Evolutionary conservation across 768 basidiomycete species (phyloP), one percentile per base, ranked within the genome.

Genomic region (Termitomyces sp.): DNA sequence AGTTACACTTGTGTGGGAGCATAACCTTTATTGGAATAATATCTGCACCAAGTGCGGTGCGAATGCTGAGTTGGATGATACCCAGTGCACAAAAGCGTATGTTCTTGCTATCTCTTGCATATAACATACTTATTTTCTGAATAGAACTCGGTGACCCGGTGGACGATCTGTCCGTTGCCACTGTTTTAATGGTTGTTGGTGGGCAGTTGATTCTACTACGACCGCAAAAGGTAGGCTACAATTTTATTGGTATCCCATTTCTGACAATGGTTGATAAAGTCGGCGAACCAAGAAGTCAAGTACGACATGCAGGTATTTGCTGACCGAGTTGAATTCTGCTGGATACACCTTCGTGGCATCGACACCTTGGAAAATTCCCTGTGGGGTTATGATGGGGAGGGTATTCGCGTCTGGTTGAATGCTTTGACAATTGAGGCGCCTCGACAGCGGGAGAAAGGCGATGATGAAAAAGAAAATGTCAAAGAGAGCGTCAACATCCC

Each of bases 251-350:
- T 17, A 24, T 32, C 15, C 40, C 47, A 24, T 19, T 42, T 30
- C 43, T 38, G 44, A 45, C 14, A 28, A 30, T 52, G 21, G 28
- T 7, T 51, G 1, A 35, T 52, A 22, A 59, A 94, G 90, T 84
- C 91, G 2, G 89, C 83, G 1, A 77, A 83, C 54, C 85, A 90
- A 61, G 94, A 98, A 73, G 91, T 96, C 67, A 91, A 87, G 62
- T 99, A 99, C 65, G 96, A 98, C 70, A 87, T 98, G 79, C 96
- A 98, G 66, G 89, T 98, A 32, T 87, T 99, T 43, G 93, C 96
- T 0, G 93, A 97, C 58, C 83, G 87, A n/a, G 91, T 98, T 60
- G 96, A 99, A 66, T 94, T 97, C 65, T 99, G 95, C 70, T 99
- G 96, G 96, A 97, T 95, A 52, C 96, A 98, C 74, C 76, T 99